Base-by-base conservation (phyloP, 352 stramenopile species). In the Phytophthora chlamydospora region DNA sequence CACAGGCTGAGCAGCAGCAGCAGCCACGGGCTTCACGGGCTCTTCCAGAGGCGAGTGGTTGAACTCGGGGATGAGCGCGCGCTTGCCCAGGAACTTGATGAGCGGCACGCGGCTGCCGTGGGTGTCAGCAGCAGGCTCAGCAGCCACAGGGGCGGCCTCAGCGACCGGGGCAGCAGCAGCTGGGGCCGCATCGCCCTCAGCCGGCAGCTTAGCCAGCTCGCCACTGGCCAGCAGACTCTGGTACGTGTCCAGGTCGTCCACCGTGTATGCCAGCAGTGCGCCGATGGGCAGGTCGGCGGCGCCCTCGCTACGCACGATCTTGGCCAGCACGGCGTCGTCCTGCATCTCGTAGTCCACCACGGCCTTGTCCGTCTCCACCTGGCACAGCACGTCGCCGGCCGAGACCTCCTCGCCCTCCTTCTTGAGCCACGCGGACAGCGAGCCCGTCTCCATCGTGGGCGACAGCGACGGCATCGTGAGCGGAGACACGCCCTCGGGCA, bases 291-390 rank as follows among this genome's bases (percentile, higher is more conserved):
- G 88, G 61, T 98, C 95, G 2, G 80, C 59, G 0, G 85, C 59
- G n/a, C 95, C 96, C 19, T 88, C 86, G 10, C 80, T 63, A 3
- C 96, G 85, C 50, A 99, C 70, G 69, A 99, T 98, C 76, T 96
- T 97, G 39, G 95, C 96, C 50, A 99, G 68, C 36, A 98, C 78
- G 13, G 79, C 88, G n/a, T 99, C 97, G 75, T 99, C 97, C 78
- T 98, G 91, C 44, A 97, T 93, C 80, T 99, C 97, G 73, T 98
- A 99, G 78, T 99, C 97, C 39, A 99, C 97, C 17, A 97, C 97
- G 31, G 97, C 97, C 80, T 99, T 99, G 84, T 99, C 97, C 12
- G 97, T 99, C 77, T 99, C 97, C 55, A 99, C 94, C 55, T 98
- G 88, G 72, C 92, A 98, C 24, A 99, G 73, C 19, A 98, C 88